phyloP scores from a whole-genome alignment of 2,329 filamentous ascomycete genomes.

The Botrytis fabae region DNA sequence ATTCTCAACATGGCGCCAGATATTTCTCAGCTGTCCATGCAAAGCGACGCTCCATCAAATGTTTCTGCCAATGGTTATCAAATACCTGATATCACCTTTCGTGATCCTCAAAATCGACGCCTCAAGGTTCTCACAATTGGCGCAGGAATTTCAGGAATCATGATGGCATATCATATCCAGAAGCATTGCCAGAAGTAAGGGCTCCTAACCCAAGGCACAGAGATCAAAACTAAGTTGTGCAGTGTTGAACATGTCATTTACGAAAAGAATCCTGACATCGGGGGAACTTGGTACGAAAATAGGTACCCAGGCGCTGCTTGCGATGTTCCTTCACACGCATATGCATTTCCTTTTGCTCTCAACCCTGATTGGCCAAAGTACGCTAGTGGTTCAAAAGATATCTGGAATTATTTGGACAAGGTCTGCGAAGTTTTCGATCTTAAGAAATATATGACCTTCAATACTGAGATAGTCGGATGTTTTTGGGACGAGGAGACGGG shows the following conservation, averaged over 20 bases:
- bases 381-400: slow-evolving; percentile 59
- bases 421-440: slow-evolving; percentile 51
- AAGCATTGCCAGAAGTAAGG: slow-evolving; percentile 41
- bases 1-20: not conserved
- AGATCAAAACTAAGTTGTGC: not conserved
- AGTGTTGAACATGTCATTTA: slow-evolving; percentile 51
- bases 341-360: slow-evolving; percentile 57
- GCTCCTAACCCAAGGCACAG: not conserved
- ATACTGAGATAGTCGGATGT: slow-evolving; percentile 48
- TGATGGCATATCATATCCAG: slow-evolving; percentile 51
- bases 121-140: slow-evolving; percentile 51
- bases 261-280: slow-evolving; percentile 49
- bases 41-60: not conserved
- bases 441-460: slow-evolving; percentile 54
- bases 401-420: slow-evolving; percentile 51
- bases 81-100: slow-evolving; percentile 27
- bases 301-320: slow-evolving; percentile 57
- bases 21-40: not conserved
- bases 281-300: slow-evolving; percentile 50
- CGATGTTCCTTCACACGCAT: slow-evolving; percentile 36
- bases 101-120: slow-evolving; percentile 45
- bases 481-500: slow-evolving; percentile 52
- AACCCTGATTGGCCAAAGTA: slow-evolving; percentile 58
- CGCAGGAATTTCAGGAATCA: slow-evolving; percentile 50
- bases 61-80: not conserved